Evolutionary conservation across 2,329 filamentous ascomycete genomes (phyloP).

Genomic region (Talaromyces rugulosus): DNA sequence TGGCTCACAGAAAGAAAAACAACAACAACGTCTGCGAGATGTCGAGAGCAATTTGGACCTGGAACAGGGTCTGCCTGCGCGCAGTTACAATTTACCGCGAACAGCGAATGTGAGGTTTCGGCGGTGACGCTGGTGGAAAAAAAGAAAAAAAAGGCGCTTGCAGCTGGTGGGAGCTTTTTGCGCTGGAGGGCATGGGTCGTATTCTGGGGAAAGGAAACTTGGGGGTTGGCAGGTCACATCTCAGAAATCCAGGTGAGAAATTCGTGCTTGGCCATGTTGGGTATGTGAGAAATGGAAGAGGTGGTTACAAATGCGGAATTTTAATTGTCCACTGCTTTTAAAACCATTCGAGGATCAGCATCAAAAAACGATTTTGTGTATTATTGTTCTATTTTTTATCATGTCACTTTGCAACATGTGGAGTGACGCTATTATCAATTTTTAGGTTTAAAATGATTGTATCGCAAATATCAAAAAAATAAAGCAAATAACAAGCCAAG

Average conservation of each 20-base stretch:
- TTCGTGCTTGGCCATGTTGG: background rate
- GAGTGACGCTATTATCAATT: background rate
- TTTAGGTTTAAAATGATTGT: background rate
- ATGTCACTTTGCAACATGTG: background rate
- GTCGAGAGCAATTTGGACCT: background rate
- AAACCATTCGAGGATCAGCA: no score
- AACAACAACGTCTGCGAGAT: background rate
- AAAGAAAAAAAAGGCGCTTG: no score
- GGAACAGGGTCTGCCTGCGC: no score
- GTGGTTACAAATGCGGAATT: no score
- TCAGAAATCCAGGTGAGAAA: background rate
- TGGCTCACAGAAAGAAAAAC: background rate
- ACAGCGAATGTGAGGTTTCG: no score
- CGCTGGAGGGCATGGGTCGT: background rate
- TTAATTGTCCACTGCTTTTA: no score
- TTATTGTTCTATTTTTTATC: background rate
- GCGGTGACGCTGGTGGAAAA: no score
- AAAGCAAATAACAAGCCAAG: background rate
- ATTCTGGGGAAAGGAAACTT: background rate
- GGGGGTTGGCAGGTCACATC: background rate
- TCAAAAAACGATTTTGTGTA: background rate
- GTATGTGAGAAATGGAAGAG: no score
- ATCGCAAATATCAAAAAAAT: background rate
- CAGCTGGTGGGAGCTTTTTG: no score
- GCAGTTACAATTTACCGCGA: no score